Evolutionary conservation across 257 asterid species (phyloP), one percentile per base, ranked within the genome.

Genomic region (Forsythia suspensa): DNA sequence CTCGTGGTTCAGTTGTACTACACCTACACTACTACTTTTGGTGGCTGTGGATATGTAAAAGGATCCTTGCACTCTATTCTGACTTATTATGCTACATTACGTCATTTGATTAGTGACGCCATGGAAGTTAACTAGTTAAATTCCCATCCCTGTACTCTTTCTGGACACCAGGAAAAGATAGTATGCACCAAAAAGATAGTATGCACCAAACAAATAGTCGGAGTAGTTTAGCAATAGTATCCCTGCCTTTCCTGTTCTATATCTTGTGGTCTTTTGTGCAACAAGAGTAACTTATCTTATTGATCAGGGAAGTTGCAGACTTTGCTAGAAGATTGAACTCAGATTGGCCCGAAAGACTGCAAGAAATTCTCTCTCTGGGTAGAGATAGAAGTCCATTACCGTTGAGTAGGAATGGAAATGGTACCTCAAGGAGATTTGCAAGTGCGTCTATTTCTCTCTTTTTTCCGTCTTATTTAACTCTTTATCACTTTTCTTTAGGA

Each of bases 231-330:
- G n/a, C 20, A 55, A 15, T 55, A n/a, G 13, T 67, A 43, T 51
- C 44, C 7, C 36, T 70, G 76, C 36, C 72, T 38, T 72, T 41
- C 13, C 43, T 73, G 43, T 77, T 52, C 41, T 24, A 48, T 71
- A 71, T 13, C 34, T 41, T 61, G 55, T 24, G 10, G 39, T 66
- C 8, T 55, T 66, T 42, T 36, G 16, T 51, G 66, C 71, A 65
- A 74, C 44, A 18, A 4, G 39, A 59, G 59, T 75, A 38, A 43
- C 41, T 7, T 77, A 75, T 77, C 51, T 80, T 73, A 10, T 80
- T 84, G 81, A 81, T 77, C 86, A 96, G 99, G 94, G 99, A 96
- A 88, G 99, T 96, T 74, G 99, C 90, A 82, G 99, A 94, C 85
- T 96, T 96, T 71, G 99, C 98, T 36, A 88, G 99, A 85, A 90